A percentile compares a stretch with the other conserved stretches of the same genome.
Evolutionary conservation across 2,329 filamentous ascomycete species (phyloP).

Genomic region (Sporothrix luriei): DNA sequence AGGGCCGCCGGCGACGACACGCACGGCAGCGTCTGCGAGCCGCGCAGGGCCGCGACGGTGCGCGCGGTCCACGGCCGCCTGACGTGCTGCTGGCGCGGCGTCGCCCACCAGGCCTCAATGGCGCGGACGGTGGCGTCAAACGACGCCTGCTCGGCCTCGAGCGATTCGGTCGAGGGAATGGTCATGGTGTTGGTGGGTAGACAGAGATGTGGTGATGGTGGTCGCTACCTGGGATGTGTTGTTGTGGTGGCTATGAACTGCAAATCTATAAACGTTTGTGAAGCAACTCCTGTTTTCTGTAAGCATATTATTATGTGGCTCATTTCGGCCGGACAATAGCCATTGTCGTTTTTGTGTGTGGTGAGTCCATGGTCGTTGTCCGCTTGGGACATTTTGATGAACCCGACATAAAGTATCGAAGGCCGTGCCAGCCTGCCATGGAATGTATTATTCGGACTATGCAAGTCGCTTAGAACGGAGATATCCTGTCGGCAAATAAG

Average conservation of each 20-base stretch:
- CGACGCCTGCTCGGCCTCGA: conserved; percentile 25
- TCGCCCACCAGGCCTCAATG: conserved; percentile 25
- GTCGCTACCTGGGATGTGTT: background rate
- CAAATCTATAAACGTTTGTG: background rate
- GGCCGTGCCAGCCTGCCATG: too few species aligned
- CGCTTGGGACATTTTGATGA: too few species aligned
- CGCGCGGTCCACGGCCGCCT: conserved; percentile 19
- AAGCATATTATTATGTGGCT: background rate
- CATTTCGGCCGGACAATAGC: background rate
- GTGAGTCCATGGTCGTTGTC: background rate
- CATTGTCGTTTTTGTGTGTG: background rate
- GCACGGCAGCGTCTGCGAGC: conserved; percentile 22
- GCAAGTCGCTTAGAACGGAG: too few species aligned
- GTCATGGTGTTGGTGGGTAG: conserved; percentile 9
- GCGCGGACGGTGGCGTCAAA: conserved; percentile 21
- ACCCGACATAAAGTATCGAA: too few species aligned
- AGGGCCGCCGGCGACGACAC: conserved; percentile 19
- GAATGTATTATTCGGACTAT: too few species aligned
- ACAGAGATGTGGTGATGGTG: background rate
- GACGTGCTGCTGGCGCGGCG: conserved; percentile 25
- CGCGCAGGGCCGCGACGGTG: conserved; percentile 19
- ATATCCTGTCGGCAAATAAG: too few species aligned
- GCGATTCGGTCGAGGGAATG: conserved; percentile 7
- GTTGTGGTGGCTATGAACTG: background rate
- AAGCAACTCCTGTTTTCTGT: background rate